These are phyloP conservation scores for Neurospora sp. DNA, from an alignment of 495 filamentous ascomycete genomes.

Conservation along the genomic window DNA sequence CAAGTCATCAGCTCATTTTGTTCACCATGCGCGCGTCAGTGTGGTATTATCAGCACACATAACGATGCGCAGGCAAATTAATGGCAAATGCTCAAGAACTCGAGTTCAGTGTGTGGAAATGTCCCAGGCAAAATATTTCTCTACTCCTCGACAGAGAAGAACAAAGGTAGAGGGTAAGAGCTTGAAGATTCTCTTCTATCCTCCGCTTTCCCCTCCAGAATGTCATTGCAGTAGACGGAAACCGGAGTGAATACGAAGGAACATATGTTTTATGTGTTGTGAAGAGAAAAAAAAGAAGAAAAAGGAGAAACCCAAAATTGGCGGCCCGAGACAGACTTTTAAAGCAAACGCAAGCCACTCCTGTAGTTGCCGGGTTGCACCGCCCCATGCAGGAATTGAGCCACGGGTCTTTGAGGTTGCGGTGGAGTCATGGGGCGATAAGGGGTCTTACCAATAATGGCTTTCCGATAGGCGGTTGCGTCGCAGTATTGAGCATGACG, in stretches of 20 bases:
- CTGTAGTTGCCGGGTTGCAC: neutral
- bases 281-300: conserved; percentile 34
- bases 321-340: conserved; percentile 2
- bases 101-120: conserved; percentile 6
- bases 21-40: neutral
- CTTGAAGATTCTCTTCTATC: conserved; percentile 46
- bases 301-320: conserved; percentile 3
- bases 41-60: neutral
- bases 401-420: neutral
- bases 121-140: conserved; percentile 39
- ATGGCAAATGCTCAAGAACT: neutral
- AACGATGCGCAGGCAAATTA: neutral
- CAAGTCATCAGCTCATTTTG: neutral
- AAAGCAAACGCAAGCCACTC: neutral
- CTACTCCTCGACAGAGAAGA: conserved; percentile 26
- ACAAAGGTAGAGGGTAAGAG: conserved; percentile 41
- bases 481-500: neutral
- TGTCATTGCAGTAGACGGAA: conserved; percentile 47
- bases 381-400: neutral
- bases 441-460: conserved; percentile 5
- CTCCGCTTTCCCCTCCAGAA: conserved; percentile 70
- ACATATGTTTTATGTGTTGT: conserved; percentile 45
- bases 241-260: conserved; percentile 81
- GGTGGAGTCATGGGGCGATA: neutral
- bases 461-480: neutral